phyloP scores from a whole-genome alignment of 306 rosid species.

The Fragaria ananassa region DNA sequence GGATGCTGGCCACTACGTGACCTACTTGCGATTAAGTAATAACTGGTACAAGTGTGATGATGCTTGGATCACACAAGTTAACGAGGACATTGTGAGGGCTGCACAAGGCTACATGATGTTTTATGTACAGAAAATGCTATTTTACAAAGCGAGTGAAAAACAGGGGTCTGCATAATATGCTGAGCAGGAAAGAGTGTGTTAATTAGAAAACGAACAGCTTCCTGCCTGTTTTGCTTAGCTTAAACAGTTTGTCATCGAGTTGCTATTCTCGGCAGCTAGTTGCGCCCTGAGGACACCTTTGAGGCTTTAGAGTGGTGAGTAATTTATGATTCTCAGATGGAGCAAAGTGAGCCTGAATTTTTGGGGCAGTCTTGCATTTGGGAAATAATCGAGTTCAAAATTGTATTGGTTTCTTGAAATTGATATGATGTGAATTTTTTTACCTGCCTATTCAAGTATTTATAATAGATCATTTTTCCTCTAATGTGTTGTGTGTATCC shows the following conservation, averaged over 20 bases:
- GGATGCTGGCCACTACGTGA: conserved; percentile 89
- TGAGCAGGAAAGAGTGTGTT: background rate
- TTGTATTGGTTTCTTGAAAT: conserved; percentile 30
- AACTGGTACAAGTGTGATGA: conserved; percentile 93
- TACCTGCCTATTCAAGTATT: conserved; percentile 13
- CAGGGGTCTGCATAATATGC: conserved; percentile 45
- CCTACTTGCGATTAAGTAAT: conserved; percentile 74
- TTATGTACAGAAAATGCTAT: conserved; percentile 91
- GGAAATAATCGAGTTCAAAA: conserved; percentile 21
- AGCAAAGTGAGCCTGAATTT: conserved; percentile 51
- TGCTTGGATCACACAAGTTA: conserved; percentile 90
- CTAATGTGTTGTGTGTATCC: background rate
- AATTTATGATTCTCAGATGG: conserved; percentile 40
- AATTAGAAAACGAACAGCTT: conserved; percentile 20
- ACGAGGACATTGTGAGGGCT: conserved; percentile 79
- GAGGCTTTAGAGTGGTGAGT: background rate
- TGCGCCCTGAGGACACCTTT: conserved; percentile 25
- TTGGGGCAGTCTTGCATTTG: conserved; percentile 58
- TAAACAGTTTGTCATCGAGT: conserved; percentile 11
- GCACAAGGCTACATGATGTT: conserved; percentile 96
- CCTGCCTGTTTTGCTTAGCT: conserved; percentile 39
- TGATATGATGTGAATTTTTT: conserved; percentile 15
- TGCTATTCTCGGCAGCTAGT: conserved; percentile 17
- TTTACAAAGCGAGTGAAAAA: conserved; percentile 73
- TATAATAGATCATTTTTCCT: background rate